These are phyloP conservation scores for Spatholobus suberectus DNA, from an alignment of 306 rosid genomes.

Conservation along the genomic window DNA sequence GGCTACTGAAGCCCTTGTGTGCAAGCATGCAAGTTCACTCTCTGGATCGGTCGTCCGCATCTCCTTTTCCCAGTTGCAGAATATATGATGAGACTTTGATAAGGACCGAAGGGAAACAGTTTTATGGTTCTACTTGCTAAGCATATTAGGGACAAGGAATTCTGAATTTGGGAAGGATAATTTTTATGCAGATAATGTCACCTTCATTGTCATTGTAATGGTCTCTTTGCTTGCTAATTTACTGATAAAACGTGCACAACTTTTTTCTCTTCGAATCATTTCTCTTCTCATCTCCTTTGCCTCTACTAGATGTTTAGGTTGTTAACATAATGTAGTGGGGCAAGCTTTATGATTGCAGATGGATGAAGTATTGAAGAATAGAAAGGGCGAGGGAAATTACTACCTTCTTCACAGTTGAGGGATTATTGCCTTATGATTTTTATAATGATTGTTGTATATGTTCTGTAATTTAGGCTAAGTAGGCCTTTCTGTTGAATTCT, in stretches of 20 bases:
- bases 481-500: constrained; percentile 62
- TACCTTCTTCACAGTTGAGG: no score
- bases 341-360: constrained; percentile 48
- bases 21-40: constrained; percentile 91
- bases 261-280: constrained; percentile 45
- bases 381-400: constrained; percentile 46
- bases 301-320: constrained; percentile 58
- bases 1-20: constrained; percentile 96
- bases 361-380: constrained; percentile 48
- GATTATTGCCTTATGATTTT: constrained; percentile 36
- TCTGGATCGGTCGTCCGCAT: constrained; percentile 82
- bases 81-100: constrained; percentile 57
- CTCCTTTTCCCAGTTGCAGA: constrained; percentile 95
- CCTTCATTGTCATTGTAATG: constrained; percentile 60
- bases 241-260: constrained; percentile 49
- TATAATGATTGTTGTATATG: constrained; percentile 52
- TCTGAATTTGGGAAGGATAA: constrained; percentile 54
- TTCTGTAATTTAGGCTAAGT: constrained; percentile 57
- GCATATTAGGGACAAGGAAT: constrained; percentile 56
- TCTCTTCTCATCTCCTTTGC: constrained; percentile 52
- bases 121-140: constrained; percentile 44
- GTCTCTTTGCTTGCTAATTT: constrained; percentile 60
- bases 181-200: constrained; percentile 59
- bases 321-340: constrained; percentile 42
- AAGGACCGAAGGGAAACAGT: constrained; percentile 38